A percentile compares a stretch with the other conserved stretches of the same genome.
These are phyloP conservation scores for Narthecium ossifragum DNA, from an alignment of 106 monocot species.

Conservation along the genomic window DNA sequence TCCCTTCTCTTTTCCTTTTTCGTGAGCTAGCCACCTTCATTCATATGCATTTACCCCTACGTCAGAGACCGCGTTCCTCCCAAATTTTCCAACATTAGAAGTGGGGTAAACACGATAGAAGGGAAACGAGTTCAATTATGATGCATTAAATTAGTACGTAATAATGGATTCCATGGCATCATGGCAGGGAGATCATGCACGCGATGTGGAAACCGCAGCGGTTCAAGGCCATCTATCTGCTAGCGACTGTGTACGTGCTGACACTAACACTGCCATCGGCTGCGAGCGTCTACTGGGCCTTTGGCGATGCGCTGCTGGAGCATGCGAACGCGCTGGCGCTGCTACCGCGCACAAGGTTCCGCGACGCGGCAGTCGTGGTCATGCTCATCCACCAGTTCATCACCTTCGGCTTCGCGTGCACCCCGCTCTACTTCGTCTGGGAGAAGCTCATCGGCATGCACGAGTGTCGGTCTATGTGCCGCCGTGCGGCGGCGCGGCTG, in stretches of 20 bases:
- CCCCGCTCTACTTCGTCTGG: conserved; percentile 97
- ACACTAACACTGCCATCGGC: conserved; percentile 71
- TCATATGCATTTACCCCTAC: no score
- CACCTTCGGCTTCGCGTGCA: conserved; percentile 97
- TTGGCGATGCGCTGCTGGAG: conserved; percentile 76
- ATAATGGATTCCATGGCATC: not conserved
- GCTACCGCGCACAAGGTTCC: conserved; percentile 64
- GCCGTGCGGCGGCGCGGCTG: conserved; percentile 79
- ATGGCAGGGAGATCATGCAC: conserved; percentile 53
- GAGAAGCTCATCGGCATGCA: conserved; percentile 92
- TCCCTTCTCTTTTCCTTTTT: not conserved
- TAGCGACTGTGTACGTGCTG: conserved; percentile 58
- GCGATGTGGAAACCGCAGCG: conserved; percentile 76
- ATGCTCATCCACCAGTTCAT: conserved; percentile 99
- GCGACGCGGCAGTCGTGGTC: conserved; percentile 77
- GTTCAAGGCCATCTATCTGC: conserved; percentile 67
- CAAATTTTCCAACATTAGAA: no score
- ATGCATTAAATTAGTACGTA: not conserved
- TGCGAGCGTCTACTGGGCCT: conserved; percentile 83
- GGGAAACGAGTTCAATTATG: no score
- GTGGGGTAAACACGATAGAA: no score
- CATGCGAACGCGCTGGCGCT: conserved; percentile 84
- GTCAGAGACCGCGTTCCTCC: no score
- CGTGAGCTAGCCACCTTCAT: not conserved
- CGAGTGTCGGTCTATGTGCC: conserved; percentile 83